Evolutionary conservation across 768 basidiomycete species (phyloP).

Genomic region (Russula griseocarnosa): DNA sequence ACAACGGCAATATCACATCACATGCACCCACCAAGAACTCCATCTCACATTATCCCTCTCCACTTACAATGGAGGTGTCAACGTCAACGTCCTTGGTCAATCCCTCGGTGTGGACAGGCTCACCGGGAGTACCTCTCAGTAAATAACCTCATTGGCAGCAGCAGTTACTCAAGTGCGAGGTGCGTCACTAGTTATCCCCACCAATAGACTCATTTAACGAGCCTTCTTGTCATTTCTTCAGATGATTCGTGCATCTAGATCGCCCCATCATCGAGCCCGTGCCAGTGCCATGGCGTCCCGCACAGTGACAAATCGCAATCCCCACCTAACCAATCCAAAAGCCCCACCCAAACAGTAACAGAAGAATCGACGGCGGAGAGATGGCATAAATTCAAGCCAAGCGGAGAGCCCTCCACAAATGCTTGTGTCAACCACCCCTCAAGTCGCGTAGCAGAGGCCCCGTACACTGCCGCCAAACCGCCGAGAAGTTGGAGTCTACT

Average conservation of each 20-base stretch:
- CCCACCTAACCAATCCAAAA: constrained; percentile 92
- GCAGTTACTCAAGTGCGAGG: constrained; percentile 89
- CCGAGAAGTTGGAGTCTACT: constrained; percentile 83
- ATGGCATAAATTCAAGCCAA: constrained; percentile 24
- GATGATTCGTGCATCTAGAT: constrained; percentile 81
- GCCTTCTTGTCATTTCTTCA: constrained; percentile 32
- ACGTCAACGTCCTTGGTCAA: constrained; percentile 28
- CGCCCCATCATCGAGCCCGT: constrained; percentile 91
- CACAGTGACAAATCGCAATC: constrained; percentile 83
- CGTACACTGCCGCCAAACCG: constrained; percentile 58
- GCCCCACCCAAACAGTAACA: constrained; percentile 40
- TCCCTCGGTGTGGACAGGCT: constrained; percentile 27
- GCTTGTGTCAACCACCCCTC: constrained; percentile 65
- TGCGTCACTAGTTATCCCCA: constrained; percentile 43
- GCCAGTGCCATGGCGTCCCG: constrained; percentile 94
- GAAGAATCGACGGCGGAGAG: constrained; percentile 33
- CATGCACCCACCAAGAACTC: constrained; percentile 71
- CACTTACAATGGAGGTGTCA: constrained; percentile 46
- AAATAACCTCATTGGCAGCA: constrained; percentile 91
- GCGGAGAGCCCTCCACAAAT: constrained; percentile 38
- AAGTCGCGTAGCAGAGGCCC: constrained; percentile 58
- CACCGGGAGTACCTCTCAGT: constrained; percentile 36
- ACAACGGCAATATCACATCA: constrained; percentile 57
- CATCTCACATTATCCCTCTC: constrained; percentile 72
- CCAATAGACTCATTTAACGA: constrained; percentile 14